phyloP scores from a whole-genome alignment of 192 early-diverging fungal genomes.

The Backusella mclennaniae region DNA sequence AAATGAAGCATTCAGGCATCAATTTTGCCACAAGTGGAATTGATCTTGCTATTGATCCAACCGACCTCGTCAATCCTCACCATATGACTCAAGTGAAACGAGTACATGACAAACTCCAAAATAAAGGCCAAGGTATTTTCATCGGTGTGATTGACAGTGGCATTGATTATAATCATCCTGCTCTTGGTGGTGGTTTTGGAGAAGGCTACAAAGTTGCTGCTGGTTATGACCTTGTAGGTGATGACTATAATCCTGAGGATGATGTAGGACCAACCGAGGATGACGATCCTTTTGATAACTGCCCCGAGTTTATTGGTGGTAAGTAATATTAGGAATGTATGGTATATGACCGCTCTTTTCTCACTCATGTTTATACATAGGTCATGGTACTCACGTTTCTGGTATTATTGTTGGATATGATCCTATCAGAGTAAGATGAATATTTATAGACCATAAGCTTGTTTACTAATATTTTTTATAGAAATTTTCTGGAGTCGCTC shows the following conservation, averaged over 20 bases:
- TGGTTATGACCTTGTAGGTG: slow-evolving; percentile 67
- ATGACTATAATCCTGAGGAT: slow-evolving; percentile 34
- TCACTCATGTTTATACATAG: neutral
- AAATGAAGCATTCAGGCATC: neutral
- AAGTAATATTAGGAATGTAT: neutral
- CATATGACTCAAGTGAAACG: slow-evolving; percentile 46
- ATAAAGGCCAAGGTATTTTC: slow-evolving; percentile 60
- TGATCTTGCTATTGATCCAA: neutral
- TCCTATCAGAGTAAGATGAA: slow-evolving; percentile 21
- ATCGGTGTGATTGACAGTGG: slow-evolving; percentile 64
- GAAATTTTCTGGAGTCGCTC: slow-evolving; percentile 63
- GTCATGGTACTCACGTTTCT: slow-evolving; percentile 70
- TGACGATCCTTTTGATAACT: neutral
- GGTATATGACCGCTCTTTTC: too few species aligned
- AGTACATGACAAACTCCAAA: slow-evolving; percentile 46
- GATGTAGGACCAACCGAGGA: neutral
- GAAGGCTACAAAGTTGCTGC: slow-evolving; percentile 51
- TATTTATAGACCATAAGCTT: too few species aligned
- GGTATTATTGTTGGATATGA: slow-evolving; percentile 57
- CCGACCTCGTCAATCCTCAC: neutral
- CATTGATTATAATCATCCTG: slow-evolving; percentile 62
- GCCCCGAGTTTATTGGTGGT: neutral
- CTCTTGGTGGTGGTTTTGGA: slow-evolving; percentile 6
- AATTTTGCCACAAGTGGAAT: neutral
- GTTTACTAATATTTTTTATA: neutral